Conservation (phyloP, 371 early-diverging fungal species). For the Actinomortierella wolfii region DNA sequence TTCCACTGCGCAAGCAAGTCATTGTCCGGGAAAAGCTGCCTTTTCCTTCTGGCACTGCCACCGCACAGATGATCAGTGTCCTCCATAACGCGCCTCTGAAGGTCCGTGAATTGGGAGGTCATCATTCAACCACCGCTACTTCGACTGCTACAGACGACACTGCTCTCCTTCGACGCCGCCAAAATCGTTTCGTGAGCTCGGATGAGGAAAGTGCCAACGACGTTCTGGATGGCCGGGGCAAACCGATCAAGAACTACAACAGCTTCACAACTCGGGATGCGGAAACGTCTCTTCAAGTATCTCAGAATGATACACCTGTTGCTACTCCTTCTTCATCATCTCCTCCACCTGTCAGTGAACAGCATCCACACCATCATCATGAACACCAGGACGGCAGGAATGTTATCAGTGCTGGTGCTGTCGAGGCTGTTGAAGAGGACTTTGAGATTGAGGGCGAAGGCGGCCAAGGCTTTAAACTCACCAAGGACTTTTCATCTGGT, state of each 20-base stretch:
- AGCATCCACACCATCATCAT: background rate
- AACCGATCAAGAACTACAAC: constrained; percentile 7
- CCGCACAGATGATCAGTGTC: constrained; percentile 86
- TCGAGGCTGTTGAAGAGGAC: background rate
- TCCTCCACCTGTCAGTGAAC: constrained; percentile 14
- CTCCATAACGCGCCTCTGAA: constrained; percentile 59
- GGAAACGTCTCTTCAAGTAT: constrained; percentile 3
- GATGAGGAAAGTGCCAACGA: background rate
- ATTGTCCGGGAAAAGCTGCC: constrained; percentile 80
- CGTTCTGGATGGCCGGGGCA: background rate
- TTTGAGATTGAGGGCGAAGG: constrained; percentile 35
- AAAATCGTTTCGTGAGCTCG: background rate
- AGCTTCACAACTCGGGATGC: constrained; percentile 11
- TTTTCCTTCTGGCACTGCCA: constrained; percentile 88
- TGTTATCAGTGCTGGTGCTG: too few relatives aligned
- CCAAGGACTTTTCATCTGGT: constrained; percentile 47
- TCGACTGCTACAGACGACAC: background rate
- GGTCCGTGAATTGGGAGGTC: background rate
- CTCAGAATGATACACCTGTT: background rate
- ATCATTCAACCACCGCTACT: too few relatives aligned
- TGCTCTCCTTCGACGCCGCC: constrained; percentile 3
- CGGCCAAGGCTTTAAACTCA: constrained; percentile 31
- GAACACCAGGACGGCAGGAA: too few relatives aligned
- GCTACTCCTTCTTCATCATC: constrained; percentile 1
- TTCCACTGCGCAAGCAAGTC: constrained; percentile 81